Evolutionary conservation across 2,329 filamentous ascomycete species (phyloP), one percentile per base, ranked within the genome.

Genomic region (Ceratocystis albifundus): DNA sequence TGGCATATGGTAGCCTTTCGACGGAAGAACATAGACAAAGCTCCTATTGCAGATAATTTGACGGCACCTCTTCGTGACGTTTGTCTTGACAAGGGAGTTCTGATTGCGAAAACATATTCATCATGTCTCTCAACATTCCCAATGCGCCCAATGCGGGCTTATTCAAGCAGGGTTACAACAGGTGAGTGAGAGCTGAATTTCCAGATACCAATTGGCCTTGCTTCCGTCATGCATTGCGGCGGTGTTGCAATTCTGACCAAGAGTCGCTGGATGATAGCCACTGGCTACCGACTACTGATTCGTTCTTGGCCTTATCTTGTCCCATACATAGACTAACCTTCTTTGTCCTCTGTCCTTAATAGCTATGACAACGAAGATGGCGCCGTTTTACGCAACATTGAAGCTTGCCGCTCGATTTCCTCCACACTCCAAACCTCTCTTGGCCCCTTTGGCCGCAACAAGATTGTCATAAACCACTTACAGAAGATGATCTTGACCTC

Each of bases 281-380:
- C 32, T 36, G 8, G 36, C 65, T 64, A 22, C 41, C 25, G 65
- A 12, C 48, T 68, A 62, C 41, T 55, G 46, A 61, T 45, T 57
- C n/a, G 59, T 61, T 48, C 61, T 32, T 65, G 63, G 55, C 15
- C 57, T 22, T 7, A 10, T 32, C 12, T 61, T 17, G 55, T 61
- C 17, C 20, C n/a, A 36, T 36, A n/a, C 57, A 12, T 8, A 10
- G 25, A 61, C 57, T n/a, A 41, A 63, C 70, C 70, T 15, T 41
- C 4, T 41, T 12, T 41, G 36, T 12, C 36, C 10, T 15, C 12
- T 15, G 10, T 3, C 36, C 36, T 41, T 70, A 53, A 69, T 74
- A 97, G 95, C 83, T 96, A 99, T 80, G 93, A 97, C 76, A 88
- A 93, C 69, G 95, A 99, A 86, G 94, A 99, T 89, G 94, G 94